Evolutionary conservation across 305 asterid species (phyloP).

Genomic region (Plantago coronopus): DNA sequence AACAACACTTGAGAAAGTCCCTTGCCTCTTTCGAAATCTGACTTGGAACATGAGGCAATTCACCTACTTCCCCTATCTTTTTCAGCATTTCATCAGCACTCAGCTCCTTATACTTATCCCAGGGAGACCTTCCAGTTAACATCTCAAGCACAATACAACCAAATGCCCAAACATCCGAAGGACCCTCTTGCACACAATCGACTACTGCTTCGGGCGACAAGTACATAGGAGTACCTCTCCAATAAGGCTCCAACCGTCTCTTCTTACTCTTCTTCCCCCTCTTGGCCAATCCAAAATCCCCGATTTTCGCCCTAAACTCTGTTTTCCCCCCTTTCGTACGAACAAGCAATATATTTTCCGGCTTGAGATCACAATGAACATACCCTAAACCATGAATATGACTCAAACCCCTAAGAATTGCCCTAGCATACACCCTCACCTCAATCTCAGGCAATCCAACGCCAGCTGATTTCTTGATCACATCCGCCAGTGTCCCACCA

Average conservation of each 20-base stretch:
- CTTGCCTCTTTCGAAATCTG: slow-evolving; percentile 55
- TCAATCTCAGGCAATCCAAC: slow-evolving; percentile 58
- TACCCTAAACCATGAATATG: slow-evolving; percentile 61
- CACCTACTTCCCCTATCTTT: slow-evolving; percentile 45
- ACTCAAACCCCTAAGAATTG: slow-evolving; percentile 58
- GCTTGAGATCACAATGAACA: slow-evolving; percentile 91
- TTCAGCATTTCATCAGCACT: slow-evolving; percentile 41
- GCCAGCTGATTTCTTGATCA: slow-evolving; percentile 43
- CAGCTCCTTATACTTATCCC: slow-evolving; percentile 40
- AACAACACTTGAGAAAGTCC: slow-evolving; percentile 74
- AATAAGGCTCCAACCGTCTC: slow-evolving; percentile 65
- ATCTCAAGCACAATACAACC: slow-evolving; percentile 83
- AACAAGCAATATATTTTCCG: slow-evolving; percentile 65
- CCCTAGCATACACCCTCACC: slow-evolving; percentile 49
- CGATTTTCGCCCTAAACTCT: slow-evolving; percentile 58
- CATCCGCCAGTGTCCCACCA: slow-evolving; percentile 70
- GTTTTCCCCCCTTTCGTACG: slow-evolving; percentile 17
- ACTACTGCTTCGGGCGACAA: slow-evolving; percentile 76
- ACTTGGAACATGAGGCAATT: slow-evolving; percentile 48
- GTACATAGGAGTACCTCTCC: slow-evolving; percentile 86
- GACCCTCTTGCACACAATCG: slow-evolving; percentile 60
- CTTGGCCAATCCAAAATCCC: slow-evolving; percentile 82
- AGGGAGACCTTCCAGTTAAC: slow-evolving; percentile 70
- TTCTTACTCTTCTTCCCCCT: slow-evolving; percentile 58
- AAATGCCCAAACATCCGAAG: slow-evolving; percentile 82